Base-by-base conservation (phyloP, 805 yeast genomes). In the Diddensiella transvaalensis region DNA sequence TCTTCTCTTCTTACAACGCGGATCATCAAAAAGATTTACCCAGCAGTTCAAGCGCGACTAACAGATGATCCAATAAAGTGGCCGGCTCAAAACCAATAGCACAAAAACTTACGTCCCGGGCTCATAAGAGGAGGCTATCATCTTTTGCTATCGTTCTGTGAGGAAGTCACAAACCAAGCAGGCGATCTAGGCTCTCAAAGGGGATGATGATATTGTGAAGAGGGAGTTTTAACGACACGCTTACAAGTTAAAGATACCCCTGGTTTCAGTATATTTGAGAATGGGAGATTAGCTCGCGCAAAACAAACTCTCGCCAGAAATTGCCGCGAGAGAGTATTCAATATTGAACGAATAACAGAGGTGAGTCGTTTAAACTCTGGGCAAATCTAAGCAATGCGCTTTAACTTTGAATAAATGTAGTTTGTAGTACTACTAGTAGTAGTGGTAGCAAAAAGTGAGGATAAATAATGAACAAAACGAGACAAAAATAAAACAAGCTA, bases 31-130 rank as follows among this genome's bases (percentile, higher is more conserved):
- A n/a, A n/a, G n/a, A n/a, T n/a, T n/a, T 26, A 26, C 32, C 32
- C 32, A 26, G 32, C 8, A 26, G 13, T 26, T 26, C 13, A 26
- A 26, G 32, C 32, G 32, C 32, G 32, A 26, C 13, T 26, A 26
- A 26, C 32, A 8, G 32, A 26, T 8, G 13, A 6, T 17, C 21
- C 17, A 30, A 4, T 15, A 18, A n/a, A n/a, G n/a, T 15, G 36
- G 36, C 17, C 4, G 17, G 17, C 36, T n/a, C 36, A 3, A 30
- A 4, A 30, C 17, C 3, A 30, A n/a, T n/a, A n/a, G n/a, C n/a
- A n/a, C n/a, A n/a, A 26, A 22, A 49, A 72, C 78, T 53, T 63
- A 74, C 78, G 83, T 78, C 58, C 83, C 83, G 42, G 73, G 70
- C 58, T 77, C 80, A 57, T 69, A 76, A 17, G 75, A 64, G 36